Evolutionary conservation across 345 rosid genomes (phyloP), one percentile per base, ranked within the genome.

Genomic region (Populus pruinosa): DNA sequence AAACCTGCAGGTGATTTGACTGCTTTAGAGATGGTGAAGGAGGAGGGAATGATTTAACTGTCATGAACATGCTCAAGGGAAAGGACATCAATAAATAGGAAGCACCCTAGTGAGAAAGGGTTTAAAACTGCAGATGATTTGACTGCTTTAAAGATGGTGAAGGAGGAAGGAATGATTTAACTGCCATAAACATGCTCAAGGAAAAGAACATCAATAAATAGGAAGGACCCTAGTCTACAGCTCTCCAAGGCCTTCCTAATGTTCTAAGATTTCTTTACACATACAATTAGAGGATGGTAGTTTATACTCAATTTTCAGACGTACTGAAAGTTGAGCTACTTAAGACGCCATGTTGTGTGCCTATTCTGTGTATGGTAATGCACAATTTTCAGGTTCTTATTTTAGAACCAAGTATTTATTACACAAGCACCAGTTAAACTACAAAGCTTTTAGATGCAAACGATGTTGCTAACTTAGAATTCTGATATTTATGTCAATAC

Each of bases 21-120:
- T 50, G 39, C 72, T 10, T 14, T 81, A 64, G 81, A 81, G 39
- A 25, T 29, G 64, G 85, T 81, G 63, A 77, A 81, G 70, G 64
- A 75, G 38, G 79, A 69, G 55, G 55, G 16, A 44, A 39, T 6
- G 55, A 43, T 69, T 69, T 43, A 39, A 69, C 14, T 23, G 29
- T 23, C 64, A 59, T 23, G 3, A 59, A n/a, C 29, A 9, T n/a
- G 4, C 64, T 8, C 11, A 25, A 59, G 29, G 29, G 10, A 59
- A 59, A 3, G 12, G 25, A 62, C 21, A 47, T 20, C 35, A 25
- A 38, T 10, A 29, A 33, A 33, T 33, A 33, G 36, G 36, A 33
- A 33, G 36, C 0, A 33, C 36, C 0, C 36, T 13, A 80, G 36
- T 14, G 85, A 81, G 74, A 80, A 86, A 53, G 90, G 85, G 73